These are phyloP conservation scores for Prunus mira DNA, from an alignment of 306 rosid genomes.

Conservation along the genomic window DNA sequence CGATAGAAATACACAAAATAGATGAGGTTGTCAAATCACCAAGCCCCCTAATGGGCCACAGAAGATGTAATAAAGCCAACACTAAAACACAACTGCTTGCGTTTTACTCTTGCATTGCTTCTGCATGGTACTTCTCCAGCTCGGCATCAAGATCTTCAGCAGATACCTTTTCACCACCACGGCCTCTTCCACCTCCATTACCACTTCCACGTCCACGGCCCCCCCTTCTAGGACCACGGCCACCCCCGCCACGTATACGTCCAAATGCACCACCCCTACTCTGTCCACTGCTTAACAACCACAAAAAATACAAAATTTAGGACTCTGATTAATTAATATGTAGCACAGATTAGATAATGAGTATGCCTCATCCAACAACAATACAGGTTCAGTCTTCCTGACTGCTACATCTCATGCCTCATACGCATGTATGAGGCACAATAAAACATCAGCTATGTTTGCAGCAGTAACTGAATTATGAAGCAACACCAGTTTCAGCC, in stretches of 20 bases:
- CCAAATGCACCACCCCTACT: slow-evolving; percentile 56
- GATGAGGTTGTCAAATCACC: slow-evolving; percentile 37
- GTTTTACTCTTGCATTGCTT: slow-evolving; percentile 68
- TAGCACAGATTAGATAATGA: neutral
- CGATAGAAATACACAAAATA: slow-evolving; percentile 50
- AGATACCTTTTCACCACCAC: slow-evolving; percentile 72
- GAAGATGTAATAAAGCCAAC: slow-evolving; percentile 38
- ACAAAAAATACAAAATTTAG: slow-evolving; percentile 21
- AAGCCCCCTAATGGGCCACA: slow-evolving; percentile 42
- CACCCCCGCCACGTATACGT: slow-evolving; percentile 55
- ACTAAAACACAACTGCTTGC: slow-evolving; percentile 38
- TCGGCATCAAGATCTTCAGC: slow-evolving; percentile 98
- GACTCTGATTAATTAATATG: neutral
- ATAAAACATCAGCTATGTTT: neutral
- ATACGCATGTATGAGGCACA: neutral
- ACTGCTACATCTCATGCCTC: neutral
- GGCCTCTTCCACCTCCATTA: slow-evolving; percentile 40
- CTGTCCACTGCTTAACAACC: slow-evolving; percentile 53
- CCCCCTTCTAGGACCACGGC: slow-evolving; percentile 33
- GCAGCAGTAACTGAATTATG: neutral
- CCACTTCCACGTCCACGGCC: slow-evolving; percentile 58
- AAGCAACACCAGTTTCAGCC: neutral
- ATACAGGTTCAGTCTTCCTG: neutral
- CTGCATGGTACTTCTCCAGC: slow-evolving; percentile 89
- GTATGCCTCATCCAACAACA: neutral